phyloP scores from a whole-genome alignment of 2,329 filamentous ascomycete species.

The Ceratocystis papillata region DNA sequence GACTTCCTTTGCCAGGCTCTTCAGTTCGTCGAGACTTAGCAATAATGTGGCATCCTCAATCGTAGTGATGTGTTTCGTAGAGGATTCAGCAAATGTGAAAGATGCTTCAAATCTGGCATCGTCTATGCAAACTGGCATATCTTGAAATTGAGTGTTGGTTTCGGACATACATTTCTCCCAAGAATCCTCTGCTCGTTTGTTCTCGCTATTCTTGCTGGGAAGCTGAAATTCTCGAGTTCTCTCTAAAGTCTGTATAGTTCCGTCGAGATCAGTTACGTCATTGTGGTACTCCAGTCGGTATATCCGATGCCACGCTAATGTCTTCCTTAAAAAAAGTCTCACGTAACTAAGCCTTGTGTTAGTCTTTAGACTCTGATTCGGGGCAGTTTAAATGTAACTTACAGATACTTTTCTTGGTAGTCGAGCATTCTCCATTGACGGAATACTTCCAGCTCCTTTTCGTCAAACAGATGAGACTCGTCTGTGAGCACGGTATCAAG shows the following conservation, averaged over 20 bases:
- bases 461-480: conserved; percentile 77
- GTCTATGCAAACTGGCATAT: neutral
- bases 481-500: conserved; percentile 81
- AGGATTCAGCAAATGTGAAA: conserved; percentile 74
- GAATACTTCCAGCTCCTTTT: conserved; percentile 68
- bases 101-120: conserved; percentile 38
- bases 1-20: conserved; percentile 69
- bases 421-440: conserved; percentile 57
- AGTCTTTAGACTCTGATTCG: neutral
- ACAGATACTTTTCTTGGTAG: conserved; percentile 89
- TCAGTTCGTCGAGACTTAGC: conserved; percentile 79
- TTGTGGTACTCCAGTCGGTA: conserved; percentile 66
- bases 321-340: conserved; percentile 83
- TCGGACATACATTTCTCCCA: neutral
- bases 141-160: neutral
- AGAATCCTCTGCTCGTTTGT: neutral
- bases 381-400: conserved; percentile 31
- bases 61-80: conserved; percentile 59
- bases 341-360: conserved; percentile 56
- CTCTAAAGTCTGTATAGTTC: conserved; percentile 57
- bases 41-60: conserved; percentile 76
- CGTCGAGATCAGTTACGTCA: conserved; percentile 65
- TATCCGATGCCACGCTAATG: conserved; percentile 79
- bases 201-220: neutral
- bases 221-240: conserved; percentile 31